Conservation (phyloP, 352 stramenopile species). For the Pythium monospermum region DNA sequence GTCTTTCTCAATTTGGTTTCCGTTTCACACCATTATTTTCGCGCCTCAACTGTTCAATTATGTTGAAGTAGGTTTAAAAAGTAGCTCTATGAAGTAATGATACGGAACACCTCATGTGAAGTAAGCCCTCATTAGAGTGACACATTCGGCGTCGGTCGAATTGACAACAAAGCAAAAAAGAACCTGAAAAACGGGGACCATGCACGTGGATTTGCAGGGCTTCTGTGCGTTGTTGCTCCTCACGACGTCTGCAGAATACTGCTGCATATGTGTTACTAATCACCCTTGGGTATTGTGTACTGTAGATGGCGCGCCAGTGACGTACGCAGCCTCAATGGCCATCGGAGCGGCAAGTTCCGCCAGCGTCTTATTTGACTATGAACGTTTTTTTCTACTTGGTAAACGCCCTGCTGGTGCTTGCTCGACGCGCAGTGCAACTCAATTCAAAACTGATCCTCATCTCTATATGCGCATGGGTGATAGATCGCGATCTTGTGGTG, state of each 20-base stretch:
- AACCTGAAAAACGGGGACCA: too few relatives aligned
- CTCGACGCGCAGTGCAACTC: neutral
- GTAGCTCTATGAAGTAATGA: too few relatives aligned
- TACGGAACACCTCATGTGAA: too few relatives aligned
- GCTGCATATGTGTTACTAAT: neutral
- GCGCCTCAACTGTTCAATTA: too few relatives aligned
- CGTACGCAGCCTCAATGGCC: constrained; percentile 66
- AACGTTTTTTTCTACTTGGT: constrained; percentile 43
- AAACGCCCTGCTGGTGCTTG: neutral
- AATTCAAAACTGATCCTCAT: neutral
- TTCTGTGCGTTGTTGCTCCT: constrained; percentile 64
- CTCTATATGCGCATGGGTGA: neutral
- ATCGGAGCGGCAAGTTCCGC: constrained; percentile 61
- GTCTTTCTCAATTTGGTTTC: too few relatives aligned
- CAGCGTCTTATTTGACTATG: constrained; percentile 59
- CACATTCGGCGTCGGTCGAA: too few relatives aligned
- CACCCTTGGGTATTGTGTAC: neutral
- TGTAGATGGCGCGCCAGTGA: constrained; percentile 74
- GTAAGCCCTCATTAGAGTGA: too few relatives aligned
- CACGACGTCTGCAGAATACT: neutral
- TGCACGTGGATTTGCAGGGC: constrained; percentile 73
- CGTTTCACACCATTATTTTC: too few relatives aligned
- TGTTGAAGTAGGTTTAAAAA: too few relatives aligned
- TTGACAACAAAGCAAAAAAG: too few relatives aligned
- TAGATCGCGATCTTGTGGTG: constrained; percentile 57